Evolutionary conservation across 768 basidiomycete species (phyloP).

Genomic region (Artomyces pyxidatus): DNA sequence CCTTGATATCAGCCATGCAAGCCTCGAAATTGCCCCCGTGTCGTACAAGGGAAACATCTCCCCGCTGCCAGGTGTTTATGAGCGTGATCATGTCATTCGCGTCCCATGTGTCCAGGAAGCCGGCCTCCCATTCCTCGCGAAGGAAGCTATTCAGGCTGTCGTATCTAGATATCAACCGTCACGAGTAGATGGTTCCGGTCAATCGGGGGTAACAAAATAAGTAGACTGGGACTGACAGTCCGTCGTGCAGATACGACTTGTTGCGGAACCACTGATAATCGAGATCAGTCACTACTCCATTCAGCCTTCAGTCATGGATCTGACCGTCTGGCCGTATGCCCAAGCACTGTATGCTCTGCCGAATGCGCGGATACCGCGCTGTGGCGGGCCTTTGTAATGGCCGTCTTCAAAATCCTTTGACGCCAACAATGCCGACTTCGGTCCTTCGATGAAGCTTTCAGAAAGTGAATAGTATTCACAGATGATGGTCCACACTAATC

Average conservation of each 20-base stretch:
- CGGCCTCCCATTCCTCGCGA: constrained; percentile 41
- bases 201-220: no score
- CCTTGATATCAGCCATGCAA: constrained; percentile 35
- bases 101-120: constrained; percentile 37
- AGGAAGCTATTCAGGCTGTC: constrained; percentile 39
- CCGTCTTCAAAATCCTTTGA: constrained; percentile 50
- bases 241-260: constrained; percentile 34
- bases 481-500: constrained; percentile 5
- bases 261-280: constrained; percentile 57
- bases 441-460: constrained; percentile 49
- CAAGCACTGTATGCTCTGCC: constrained; percentile 49
- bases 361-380: constrained; percentile 46
- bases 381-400: constrained; percentile 39
- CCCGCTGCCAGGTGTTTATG: constrained; percentile 41
- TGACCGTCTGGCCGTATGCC: constrained; percentile 49
- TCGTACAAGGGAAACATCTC: constrained; percentile 38
- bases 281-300: no score
- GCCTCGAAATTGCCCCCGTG: constrained; percentile 35
- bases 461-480: no score
- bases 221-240: constrained; percentile 34
- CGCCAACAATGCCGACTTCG: constrained; percentile 43
- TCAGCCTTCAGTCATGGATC: no score
- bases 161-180: no score
- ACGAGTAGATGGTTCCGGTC: no score
- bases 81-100: constrained; percentile 47